phyloP scores from a whole-genome alignment of 1,284 basidiomycete genomes.

The Tranzscheliella williamsii region DNA sequence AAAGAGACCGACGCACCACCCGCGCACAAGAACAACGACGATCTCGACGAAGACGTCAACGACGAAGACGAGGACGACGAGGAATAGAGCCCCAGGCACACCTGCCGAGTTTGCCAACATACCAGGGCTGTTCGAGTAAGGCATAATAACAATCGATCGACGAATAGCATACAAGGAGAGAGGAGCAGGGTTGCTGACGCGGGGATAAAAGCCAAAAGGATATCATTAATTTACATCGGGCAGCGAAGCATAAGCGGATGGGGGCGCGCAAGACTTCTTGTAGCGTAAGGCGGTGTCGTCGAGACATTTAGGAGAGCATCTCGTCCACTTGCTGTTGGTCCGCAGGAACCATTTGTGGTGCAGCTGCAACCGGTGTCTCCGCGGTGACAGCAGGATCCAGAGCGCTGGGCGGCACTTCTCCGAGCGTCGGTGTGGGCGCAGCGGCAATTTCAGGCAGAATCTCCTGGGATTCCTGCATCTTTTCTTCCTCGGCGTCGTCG shows the following conservation, averaged over 20 bases:
- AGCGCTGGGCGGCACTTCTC: constrained; percentile 3
- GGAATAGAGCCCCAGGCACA: too few relatives aligned
- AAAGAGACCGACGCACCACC: constrained; percentile 3
- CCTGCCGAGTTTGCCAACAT: too few relatives aligned
- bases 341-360: not conserved
- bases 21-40: constrained; percentile 1
- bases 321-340: not conserved
- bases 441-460: not conserved
- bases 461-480: not conserved
- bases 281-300: too few relatives aligned
- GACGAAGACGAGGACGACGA: constrained; percentile 15
- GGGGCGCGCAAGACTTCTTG: too few relatives aligned
- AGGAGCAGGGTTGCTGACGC: too few relatives aligned
- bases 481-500: constrained; percentile 25
- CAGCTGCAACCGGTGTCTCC: constrained; percentile 8
- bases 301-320: not conserved
- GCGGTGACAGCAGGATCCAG: constrained; percentile 21
- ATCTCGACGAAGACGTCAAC: constrained; percentile 4
- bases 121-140: too few relatives aligned
- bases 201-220: too few relatives aligned
- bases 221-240: too few relatives aligned
- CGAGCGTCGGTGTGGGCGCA: not conserved
- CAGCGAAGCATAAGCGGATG: too few relatives aligned
- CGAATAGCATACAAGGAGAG: too few relatives aligned
- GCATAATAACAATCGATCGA: too few relatives aligned